Base-by-base conservation (phyloP, 495 filamentous ascomycete genomes). In the Clohesyomyces aquaticus region DNA sequence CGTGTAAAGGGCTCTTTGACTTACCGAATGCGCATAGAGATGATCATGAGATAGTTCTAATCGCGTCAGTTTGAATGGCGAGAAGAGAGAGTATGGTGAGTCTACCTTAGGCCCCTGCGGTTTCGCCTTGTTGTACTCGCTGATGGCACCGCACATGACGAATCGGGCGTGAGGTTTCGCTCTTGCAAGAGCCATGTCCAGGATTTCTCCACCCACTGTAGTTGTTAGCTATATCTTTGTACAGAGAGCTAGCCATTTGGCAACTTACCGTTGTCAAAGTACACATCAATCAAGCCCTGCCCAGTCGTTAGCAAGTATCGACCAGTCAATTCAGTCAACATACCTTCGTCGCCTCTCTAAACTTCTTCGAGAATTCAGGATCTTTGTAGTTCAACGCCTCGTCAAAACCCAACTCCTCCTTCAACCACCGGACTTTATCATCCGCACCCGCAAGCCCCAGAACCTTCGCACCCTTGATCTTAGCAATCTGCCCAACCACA, bases 401-500 rank as follows among this genome's bases (percentile, higher is more conserved):
- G 65, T 78, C 76, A 23, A 63, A 73, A 21, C 72, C 71, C 41
- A 72, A 46, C 55, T 71, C 62, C 22, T 69, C 63, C 41, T 70
- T 71, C 51, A 73, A 57, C 71, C 71, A 73, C 59, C 53, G 41
- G 16, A 63, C 56, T 54, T 74, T 74, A 3, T 81, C 80, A 14
- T 71, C 65, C 49, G 72, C 78, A 6, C 82, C 82, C 4, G 81
- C 80, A 29, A 85, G 57, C 1, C 82, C 82, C 16, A 85, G 67
- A 2, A 85, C 81, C 72, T 79, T 78, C 1, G 81, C 81, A 4
- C 85, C 86, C 69, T 82, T 80, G 45, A 86, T 75, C 74, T 85
- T 87, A 1, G 83, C 83, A 70, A 89, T 88, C 76, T 91, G 88
- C 3, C 85, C 87, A 12, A 80, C 87, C 0, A 89, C 79, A 63